Percentiles rank a stretch among this genome's conserved stretches.
Conservation (phyloP, 116 monocot species). For the Zostera marina region DNA sequence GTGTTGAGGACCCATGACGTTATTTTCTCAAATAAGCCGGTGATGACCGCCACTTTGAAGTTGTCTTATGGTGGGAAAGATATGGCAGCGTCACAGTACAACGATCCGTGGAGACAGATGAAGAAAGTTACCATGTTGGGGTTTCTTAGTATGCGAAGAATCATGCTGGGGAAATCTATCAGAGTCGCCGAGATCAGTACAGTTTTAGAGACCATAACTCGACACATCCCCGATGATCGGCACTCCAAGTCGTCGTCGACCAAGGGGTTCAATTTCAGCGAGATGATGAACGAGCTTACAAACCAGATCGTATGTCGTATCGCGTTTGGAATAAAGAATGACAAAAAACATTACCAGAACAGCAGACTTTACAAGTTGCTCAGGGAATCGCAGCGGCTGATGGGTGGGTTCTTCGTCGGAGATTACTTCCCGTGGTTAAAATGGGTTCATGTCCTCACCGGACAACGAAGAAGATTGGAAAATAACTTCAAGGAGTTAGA, state of each 20-base stretch:
- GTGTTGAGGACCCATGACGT: slow-evolving; percentile 9
- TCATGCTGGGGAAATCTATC: too few relatives aligned
- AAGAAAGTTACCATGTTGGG: too few relatives aligned
- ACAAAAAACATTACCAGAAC: background rate
- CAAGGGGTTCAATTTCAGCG: too few relatives aligned
- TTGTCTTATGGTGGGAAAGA: too few relatives aligned
- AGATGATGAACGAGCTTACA: too few relatives aligned
- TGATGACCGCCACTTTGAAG: background rate
- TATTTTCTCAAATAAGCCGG: slow-evolving; percentile 2
- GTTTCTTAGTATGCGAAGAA: too few relatives aligned
- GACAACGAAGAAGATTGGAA: background rate
- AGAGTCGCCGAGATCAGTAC: too few relatives aligned
- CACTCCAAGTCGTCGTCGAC: background rate
- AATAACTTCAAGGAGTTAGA: background rate
- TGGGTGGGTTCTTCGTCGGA: background rate
- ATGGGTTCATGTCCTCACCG: background rate
- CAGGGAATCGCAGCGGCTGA: background rate
- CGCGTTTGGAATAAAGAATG: background rate
- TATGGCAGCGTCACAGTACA: too few relatives aligned
- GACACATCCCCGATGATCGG: background rate
- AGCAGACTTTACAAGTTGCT: background rate
- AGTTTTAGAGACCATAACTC: too few relatives aligned
- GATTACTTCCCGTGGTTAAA: background rate
- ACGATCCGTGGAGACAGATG: too few relatives aligned
- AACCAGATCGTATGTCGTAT: too few relatives aligned